Conservation (phyloP, 129 eudicot genomes). For the Flaveria sonorensis region DNA sequence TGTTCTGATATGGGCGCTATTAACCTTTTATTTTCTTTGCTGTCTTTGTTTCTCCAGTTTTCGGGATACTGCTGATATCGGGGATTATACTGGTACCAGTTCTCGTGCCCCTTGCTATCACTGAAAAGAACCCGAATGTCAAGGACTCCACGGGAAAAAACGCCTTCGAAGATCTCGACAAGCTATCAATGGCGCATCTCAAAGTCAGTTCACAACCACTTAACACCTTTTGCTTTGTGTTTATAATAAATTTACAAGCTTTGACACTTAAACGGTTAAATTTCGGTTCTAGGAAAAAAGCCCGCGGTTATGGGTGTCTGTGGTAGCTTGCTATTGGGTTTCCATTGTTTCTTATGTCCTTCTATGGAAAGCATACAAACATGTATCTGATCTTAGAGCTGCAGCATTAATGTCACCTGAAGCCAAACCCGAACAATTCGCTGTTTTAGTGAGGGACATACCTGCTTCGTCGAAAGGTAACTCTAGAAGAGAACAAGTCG, state of each 20-base stretch:
- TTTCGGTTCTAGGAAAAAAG: slow-evolving; percentile 48
- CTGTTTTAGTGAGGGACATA: slow-evolving; percentile 81
- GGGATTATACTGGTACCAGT: slow-evolving; percentile 63
- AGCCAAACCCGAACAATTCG: slow-evolving; percentile 72
- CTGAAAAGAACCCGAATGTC: slow-evolving; percentile 39
- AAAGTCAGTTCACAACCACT: slow-evolving; percentile 47
- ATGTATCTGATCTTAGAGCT: slow-evolving; percentile 70
- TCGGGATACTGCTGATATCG: slow-evolving; percentile 60
- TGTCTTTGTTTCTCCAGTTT: slow-evolving; percentile 43
- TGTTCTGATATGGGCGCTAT: neutral
- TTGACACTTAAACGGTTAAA: neutral
- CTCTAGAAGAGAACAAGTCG: slow-evolving; percentile 71
- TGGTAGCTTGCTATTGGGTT: slow-evolving; percentile 72
- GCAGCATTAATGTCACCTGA: slow-evolving; percentile 60
- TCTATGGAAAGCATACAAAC: slow-evolving; percentile 86
- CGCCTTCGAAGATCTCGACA: slow-evolving; percentile 72
- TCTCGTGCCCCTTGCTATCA: slow-evolving; percentile 56
- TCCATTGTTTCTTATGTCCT: slow-evolving; percentile 66
- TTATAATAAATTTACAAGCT: neutral
- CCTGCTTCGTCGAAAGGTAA: slow-evolving; percentile 51
- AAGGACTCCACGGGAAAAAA: slow-evolving; percentile 61
- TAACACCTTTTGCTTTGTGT: neutral
- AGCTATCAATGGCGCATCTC: slow-evolving; percentile 78
- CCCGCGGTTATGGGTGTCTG: slow-evolving; percentile 65
- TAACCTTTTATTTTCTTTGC: neutral